phyloP scores from a whole-genome alignment of 208 protist species.

The Crithidia expoeki region DNA sequence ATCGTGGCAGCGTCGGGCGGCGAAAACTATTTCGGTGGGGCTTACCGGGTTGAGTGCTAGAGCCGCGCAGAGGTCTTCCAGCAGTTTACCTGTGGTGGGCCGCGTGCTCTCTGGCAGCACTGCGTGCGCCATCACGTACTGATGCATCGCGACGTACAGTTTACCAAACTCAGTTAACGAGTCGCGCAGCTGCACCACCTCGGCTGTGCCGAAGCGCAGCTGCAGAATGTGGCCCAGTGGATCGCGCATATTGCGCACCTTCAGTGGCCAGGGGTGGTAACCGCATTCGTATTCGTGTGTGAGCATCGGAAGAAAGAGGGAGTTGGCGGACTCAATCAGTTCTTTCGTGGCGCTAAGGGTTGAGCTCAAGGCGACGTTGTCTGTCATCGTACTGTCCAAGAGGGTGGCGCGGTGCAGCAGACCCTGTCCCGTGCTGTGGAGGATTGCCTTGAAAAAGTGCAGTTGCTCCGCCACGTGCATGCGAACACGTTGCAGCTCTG shows the following conservation, averaged over 20 bases:
- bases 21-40: conserved; percentile 64
- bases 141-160: conserved; percentile 71
- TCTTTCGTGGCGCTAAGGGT: conserved; percentile 61
- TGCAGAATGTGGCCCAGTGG: conserved; percentile 75
- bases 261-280: conserved; percentile 89
- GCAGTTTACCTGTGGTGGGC: conserved; percentile 45
- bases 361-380: conserved; percentile 62
- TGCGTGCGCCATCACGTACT: conserved; percentile 51
- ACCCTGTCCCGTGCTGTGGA: conserved; percentile 52
- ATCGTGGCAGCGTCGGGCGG: conserved; percentile 65
- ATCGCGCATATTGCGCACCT: conserved; percentile 84
- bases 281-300: conserved; percentile 78
- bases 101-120: conserved; percentile 54
- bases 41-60: conserved; percentile 61
- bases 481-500: conserved; percentile 43
- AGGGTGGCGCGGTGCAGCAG: conserved; percentile 55
- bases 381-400: conserved; percentile 60
- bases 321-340: conserved; percentile 62
- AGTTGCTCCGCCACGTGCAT: conserved; percentile 53
- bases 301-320: conserved; percentile 81
- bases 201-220: conserved; percentile 61
- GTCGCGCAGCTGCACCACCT: conserved; percentile 70
- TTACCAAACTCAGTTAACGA: conserved; percentile 63
- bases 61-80: conserved; percentile 59
- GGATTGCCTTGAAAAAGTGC: conserved; percentile 46